These are phyloP conservation scores for Trichoderma pleuroti DNA, from an alignment of 2,329 filamentous ascomycete species.

Conservation along the genomic window DNA sequence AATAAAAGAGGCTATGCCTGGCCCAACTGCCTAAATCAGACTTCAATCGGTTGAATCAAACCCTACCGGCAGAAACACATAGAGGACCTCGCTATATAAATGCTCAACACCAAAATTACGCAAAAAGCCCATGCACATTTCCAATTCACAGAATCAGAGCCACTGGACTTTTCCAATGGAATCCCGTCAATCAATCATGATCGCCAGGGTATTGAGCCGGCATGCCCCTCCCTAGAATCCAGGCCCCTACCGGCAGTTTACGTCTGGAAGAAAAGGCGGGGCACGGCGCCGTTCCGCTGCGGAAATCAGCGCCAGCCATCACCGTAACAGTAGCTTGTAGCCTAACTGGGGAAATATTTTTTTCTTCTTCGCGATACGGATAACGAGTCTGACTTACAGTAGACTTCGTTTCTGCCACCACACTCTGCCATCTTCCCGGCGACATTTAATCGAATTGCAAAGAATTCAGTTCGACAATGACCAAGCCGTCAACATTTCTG, in stretches of 20 bases:
- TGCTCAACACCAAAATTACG: not conserved
- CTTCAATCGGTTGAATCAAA: not conserved
- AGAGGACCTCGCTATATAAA: not conserved
- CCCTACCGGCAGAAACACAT: not conserved
- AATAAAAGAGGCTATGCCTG: not conserved
- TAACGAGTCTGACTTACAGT: not conserved
- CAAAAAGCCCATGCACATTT: not conserved
- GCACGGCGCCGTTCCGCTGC: constrained; percentile 9
- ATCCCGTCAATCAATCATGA: not conserved
- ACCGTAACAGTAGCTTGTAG: not conserved
- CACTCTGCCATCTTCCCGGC: not conserved
- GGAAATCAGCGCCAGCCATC: constrained; percentile 5
- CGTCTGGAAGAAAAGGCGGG: not conserved
- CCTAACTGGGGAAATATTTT: constrained; percentile 5
- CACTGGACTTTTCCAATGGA: not conserved
- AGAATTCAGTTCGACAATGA: constrained; percentile 29
- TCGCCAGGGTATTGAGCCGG: not conserved
- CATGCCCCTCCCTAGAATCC: constrained; percentile 12
- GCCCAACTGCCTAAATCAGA: not conserved
- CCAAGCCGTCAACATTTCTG: constrained; percentile 70
- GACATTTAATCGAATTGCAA: not conserved
- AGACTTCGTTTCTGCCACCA: not conserved
- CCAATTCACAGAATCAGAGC: not conserved
- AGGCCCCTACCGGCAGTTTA: not conserved
- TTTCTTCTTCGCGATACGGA: not conserved